A percentile compares a stretch with the other conserved stretches of the same genome.
Conservation (phyloP, 2,329 filamentous ascomycete genomes). For the Ophiostoma montium region DNA sequence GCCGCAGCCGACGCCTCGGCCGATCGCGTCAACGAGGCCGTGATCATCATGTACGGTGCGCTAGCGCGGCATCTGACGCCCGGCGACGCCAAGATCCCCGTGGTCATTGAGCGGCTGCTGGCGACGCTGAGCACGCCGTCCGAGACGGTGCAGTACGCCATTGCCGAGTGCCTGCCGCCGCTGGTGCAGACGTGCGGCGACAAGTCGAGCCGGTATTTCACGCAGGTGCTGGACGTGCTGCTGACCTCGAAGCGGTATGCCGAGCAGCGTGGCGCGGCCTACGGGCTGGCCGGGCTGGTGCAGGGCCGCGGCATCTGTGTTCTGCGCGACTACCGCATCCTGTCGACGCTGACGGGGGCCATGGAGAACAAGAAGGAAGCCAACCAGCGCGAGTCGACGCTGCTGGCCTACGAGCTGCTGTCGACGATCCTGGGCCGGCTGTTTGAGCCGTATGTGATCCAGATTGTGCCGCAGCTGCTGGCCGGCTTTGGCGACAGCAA, state of each 20-base stretch:
- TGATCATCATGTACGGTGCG: slow-evolving; percentile 94
- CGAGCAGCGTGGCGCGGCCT: slow-evolving; percentile 82
- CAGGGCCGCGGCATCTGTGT: slow-evolving; percentile 74
- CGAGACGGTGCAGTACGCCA: slow-evolving; percentile 91
- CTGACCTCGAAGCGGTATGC: slow-evolving; percentile 83
- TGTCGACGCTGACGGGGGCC: slow-evolving; percentile 65
- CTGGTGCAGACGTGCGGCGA: slow-evolving; percentile 70
- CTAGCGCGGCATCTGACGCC: slow-evolving; percentile 72
- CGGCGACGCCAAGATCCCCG: slow-evolving; percentile 76
- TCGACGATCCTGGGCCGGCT: slow-evolving; percentile 73
- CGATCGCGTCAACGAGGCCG: slow-evolving; percentile 89
- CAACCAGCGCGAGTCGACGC: slow-evolving; percentile 74
- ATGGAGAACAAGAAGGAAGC: slow-evolving; percentile 92
- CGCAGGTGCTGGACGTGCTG: slow-evolving; percentile 68
- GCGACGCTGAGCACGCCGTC: slow-evolving; percentile 86
- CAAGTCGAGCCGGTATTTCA: slow-evolving; percentile 66
- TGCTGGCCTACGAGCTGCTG: slow-evolving; percentile 82
- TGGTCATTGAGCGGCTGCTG: slow-evolving; percentile 75
- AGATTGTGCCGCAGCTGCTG: slow-evolving; percentile 83
- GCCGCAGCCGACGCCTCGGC: slow-evolving; percentile 49
- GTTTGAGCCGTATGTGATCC: slow-evolving; percentile 94
- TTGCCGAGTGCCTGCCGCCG: slow-evolving; percentile 84
- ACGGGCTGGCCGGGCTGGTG: slow-evolving; percentile 82
- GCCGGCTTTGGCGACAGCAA: slow-evolving; percentile 79
- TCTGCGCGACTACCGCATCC: slow-evolving; percentile 71